These are phyloP conservation scores for Plenodomus tracheiphilus DNA, from an alignment of 2,329 filamentous ascomycete genomes.

Conservation along the genomic window DNA sequence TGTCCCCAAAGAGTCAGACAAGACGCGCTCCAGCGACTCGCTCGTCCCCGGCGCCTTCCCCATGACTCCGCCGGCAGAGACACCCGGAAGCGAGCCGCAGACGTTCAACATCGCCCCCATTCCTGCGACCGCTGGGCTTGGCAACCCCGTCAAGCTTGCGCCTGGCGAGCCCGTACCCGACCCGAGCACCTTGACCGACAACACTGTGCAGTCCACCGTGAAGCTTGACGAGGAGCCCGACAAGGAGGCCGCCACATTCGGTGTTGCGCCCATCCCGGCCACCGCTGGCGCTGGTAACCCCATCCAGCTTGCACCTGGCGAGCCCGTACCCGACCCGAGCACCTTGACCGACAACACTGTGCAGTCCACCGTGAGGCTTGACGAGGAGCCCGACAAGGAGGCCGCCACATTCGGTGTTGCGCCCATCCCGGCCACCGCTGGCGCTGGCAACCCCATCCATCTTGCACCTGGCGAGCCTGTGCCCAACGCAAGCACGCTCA, in stretches of 20 bases:
- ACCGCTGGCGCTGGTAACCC: conserved; percentile 71
- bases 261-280: conserved; percentile 63
- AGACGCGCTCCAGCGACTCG: conserved; percentile 35
- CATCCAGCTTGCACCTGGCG: conserved; percentile 74
- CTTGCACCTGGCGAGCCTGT: conserved; percentile 80
- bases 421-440: conserved; percentile 62
- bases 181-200: conserved; percentile 63
- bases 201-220: conserved; percentile 68
- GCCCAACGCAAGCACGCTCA: conserved; percentile 67
- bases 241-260: conserved; percentile 50
- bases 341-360: conserved; percentile 71
- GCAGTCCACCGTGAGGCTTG: conserved; percentile 56
- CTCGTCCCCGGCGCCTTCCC: conserved; percentile 68
- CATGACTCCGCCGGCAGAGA: conserved; percentile 68
- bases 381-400: conserved; percentile 36
- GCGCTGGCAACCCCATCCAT: conserved; percentile 75
- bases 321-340: conserved; percentile 72
- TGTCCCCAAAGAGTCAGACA: conserved; percentile 60
- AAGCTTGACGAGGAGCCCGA: conserved; percentile 38
- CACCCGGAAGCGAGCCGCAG: conserved; percentile 47
- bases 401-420: conserved; percentile 57
- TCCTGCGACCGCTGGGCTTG: conserved; percentile 60
- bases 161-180: conserved; percentile 82
- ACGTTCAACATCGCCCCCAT: conserved; percentile 62
- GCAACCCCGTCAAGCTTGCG: conserved; percentile 78